phyloP scores from a whole-genome alignment of 2,329 filamentous ascomycete genomes.

The Penicillium sp. region DNA sequence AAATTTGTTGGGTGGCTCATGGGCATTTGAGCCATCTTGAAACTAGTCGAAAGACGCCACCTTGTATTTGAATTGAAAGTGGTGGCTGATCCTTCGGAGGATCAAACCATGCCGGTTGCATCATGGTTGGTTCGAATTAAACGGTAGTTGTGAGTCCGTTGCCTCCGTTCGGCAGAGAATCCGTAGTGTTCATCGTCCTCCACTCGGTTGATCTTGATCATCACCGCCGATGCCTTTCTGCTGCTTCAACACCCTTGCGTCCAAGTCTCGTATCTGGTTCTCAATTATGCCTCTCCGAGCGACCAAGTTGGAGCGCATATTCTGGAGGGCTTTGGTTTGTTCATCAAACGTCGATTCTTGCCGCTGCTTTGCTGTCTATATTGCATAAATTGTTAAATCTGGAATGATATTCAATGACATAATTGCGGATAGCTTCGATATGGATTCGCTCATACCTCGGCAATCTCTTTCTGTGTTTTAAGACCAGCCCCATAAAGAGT shows the following conservation, averaged over 20 bases:
- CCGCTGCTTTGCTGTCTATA: conserved; percentile 47
- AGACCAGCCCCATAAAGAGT: conserved; percentile 60
- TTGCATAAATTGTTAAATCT: background rate
- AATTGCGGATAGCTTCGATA: background rate
- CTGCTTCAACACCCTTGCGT: conserved; percentile 42
- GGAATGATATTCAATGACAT: background rate
- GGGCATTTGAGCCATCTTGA: background rate
- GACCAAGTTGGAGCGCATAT: conserved; percentile 49
- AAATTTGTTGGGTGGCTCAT: background rate
- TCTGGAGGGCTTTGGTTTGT: conserved; percentile 54
- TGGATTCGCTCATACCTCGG: conserved; percentile 44
- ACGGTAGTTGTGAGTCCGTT: background rate
- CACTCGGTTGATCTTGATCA: conserved; percentile 26
- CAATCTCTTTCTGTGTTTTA: conserved; percentile 53
- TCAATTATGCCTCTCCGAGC: conserved; percentile 54
- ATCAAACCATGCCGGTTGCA: background rate
- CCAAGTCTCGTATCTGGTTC: conserved; percentile 55
- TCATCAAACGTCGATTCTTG: conserved; percentile 54
- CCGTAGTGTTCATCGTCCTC: conserved; percentile 10
- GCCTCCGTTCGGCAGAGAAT: background rate
- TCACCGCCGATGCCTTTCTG: conserved; percentile 33
- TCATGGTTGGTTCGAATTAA: background rate
- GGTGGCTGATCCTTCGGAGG: background rate
- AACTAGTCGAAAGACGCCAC: background rate
- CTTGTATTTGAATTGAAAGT: background rate